Evolutionary conservation across 2,329 filamentous ascomycete species (phyloP).

Genomic region (Colletotrichum godetiae): DNA sequence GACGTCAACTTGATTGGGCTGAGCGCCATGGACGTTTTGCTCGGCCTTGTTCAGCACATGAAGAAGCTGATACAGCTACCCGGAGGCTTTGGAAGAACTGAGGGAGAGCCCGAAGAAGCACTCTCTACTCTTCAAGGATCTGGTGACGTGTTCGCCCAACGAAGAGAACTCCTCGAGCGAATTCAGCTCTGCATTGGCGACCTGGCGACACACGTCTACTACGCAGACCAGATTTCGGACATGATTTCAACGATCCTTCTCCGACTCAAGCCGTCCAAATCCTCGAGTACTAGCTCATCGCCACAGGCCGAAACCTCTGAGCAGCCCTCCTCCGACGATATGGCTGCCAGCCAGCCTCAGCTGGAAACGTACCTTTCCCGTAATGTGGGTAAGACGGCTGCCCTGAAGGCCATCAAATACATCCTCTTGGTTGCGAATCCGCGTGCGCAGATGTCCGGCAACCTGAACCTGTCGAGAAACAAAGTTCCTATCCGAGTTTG

Average conservation of each 20-base stretch:
- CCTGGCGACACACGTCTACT: constrained; percentile 94
- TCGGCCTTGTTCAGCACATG: constrained; percentile 87
- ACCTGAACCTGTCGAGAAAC: constrained; percentile 75
- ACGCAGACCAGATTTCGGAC: constrained; percentile 94
- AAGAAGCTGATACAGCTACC: constrained; percentile 78
- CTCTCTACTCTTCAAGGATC: constrained; percentile 44
- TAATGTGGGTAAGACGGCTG: constrained; percentile 68
- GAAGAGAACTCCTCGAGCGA: constrained; percentile 73
- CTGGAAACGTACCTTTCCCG: constrained; percentile 65
- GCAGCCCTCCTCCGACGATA: constrained; percentile 48
- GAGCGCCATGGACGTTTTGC: constrained; percentile 93
- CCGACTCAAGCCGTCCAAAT: constrained; percentile 76
- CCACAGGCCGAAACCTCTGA: constrained; percentile 59
- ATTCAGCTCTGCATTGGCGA: constrained; percentile 86
- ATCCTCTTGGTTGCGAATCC: constrained; percentile 86
- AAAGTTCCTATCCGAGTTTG: constrained; percentile 84
- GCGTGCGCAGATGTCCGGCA: constrained; percentile 67
- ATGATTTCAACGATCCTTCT: constrained; percentile 87
- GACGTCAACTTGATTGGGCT: constrained; percentile 94
- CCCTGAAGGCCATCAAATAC: constrained; percentile 82
- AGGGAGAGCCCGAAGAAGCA: constrained; percentile 44
- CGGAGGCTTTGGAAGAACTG: constrained; percentile 49
- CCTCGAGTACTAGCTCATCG: constrained; percentile 55
- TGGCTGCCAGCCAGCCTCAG: constrained; percentile 49
- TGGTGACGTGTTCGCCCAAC: constrained; percentile 60